Base-by-base conservation (phyloP, 2,329 filamentous ascomycete species). In the Paraconiothyrium sp. region DNA sequence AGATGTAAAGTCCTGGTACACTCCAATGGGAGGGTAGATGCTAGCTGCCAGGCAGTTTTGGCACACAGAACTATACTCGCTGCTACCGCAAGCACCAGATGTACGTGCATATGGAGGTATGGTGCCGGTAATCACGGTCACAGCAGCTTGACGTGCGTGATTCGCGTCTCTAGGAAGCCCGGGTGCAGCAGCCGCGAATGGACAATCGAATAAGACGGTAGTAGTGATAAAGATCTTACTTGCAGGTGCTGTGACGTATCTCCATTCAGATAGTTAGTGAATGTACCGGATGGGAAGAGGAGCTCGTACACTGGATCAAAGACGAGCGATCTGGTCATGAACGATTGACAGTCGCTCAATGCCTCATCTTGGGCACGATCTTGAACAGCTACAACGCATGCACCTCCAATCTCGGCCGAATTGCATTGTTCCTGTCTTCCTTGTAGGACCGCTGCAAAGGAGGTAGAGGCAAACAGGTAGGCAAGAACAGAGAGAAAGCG, bases 391-490 rank as follows among this genome's bases (percentile, higher is more conserved):
- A 35, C 39, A 32, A 30, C 16, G 35, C 24, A 44, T 50, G 47
- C 47, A 37, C 41, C 32, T 20, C 32, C 34, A 22, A 5, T 13
- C 13, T 13, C 50, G 11, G 5, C 22, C 37, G n/a, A 1, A 14
- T 11, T 16, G 39, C 52, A 55, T 35, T 55, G 37, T 7, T 44
- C 52, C 30, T 72, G 70, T 52, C 69, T 67, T 48, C 43, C 52
- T 6, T 69, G 57, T 14, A 76, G 58, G 22, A 65, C 47, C 32
- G 60, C 61, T 32, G 68, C 69, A n/a, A 63, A 22, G 34, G 52
- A 61, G 43, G 72, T 47, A 1, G 65, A 59, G 20, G 60, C 47
- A 39, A 52, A 54, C 14, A 66, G 22, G 30, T 71, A 37, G 13
- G 47, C 35, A 58, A 65, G 3, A 43, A 68, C 20, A 10, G 60